Evolutionary conservation across 768 basidiomycete species (phyloP), one percentile per base, ranked within the genome.

Genomic region (Leccinum disarticulatum): DNA sequence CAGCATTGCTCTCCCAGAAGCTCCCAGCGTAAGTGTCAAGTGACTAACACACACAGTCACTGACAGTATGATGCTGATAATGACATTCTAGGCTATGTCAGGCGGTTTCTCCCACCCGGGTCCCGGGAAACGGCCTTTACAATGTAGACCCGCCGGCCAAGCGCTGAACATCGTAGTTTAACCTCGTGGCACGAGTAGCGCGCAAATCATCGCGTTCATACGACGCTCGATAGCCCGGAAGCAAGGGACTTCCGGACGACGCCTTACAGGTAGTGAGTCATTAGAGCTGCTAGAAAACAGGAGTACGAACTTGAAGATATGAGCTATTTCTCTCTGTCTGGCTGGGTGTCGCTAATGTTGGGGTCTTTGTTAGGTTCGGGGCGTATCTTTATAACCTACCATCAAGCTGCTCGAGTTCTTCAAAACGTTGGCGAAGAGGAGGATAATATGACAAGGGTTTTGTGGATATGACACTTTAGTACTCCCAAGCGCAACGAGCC

Each of bases 121-220:
- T 77, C 80, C 6, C 38, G 75, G 11, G 70, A 78, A 58, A 54
- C 65, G 1, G 68, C 68, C 7, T 73, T 47, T 30, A 43, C 1
- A 55, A 59, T 25, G 64, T 41, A 1, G 59, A 66, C 1, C 52
- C 60, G 0, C 69, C 67, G 0, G 1, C 58, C 70, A 4, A 33
- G 61, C 68, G 6, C 60, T 77, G 58, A 76, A 81, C 60, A 57
- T 82, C 3, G 67, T 77, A 0, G 2, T 25, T 25, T 25, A 77
- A 80, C 79, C 81, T 13, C 60, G 67, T 7, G 72, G 76, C 3
- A 59, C 71, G 3, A 43, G 66, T 3, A 79, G 78, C 75, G 58
- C 62, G 3, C 49, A 61, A 1, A 59, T 77, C 35, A 73, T 80
- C 6, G 36, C n/a, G 0, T 60, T 57, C 3, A 60, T 79, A 13